Percentiles rank a stretch among this genome's conserved stretches.
phyloP scores from a whole-genome alignment of 495 filamentous ascomycete genomes.

The Chaetomium tenue region DNA sequence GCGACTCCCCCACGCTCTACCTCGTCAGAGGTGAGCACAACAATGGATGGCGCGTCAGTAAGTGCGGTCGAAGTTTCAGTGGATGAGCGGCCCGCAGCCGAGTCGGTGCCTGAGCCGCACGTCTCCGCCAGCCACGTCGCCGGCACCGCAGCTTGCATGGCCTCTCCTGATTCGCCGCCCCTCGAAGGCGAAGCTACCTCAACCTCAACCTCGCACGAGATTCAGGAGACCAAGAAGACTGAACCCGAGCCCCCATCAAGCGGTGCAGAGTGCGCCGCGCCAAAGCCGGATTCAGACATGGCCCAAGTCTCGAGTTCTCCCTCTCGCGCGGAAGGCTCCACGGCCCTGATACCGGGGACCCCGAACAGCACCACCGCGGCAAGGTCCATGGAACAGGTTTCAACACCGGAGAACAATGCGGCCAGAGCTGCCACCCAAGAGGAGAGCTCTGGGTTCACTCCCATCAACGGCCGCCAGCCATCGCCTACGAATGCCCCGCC shows the following conservation, averaged over 20 bases:
- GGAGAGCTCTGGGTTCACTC: constrained; percentile 35
- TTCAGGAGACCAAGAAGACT: no score
- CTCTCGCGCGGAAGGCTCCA: background rate
- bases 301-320: background rate
- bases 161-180: constrained; percentile 26
- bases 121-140: constrained; percentile 22
- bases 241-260: background rate
- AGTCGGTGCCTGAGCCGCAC: background rate
- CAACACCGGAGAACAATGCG: background rate
- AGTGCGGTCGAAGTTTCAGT: background rate
- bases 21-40: background rate
- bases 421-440: background rate
- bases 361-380: background rate
- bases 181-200: background rate
- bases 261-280: background rate
- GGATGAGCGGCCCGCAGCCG: background rate
- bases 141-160: constrained; percentile 19
- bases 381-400: background rate
- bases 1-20: background rate
- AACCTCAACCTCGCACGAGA: background rate
- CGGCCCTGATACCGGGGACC: background rate
- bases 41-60: background rate
- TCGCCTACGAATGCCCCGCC: constrained; percentile 18
- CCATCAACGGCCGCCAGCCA: constrained; percentile 33
- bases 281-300: background rate